Percentiles rank a stretch among this genome's conserved stretches.
phyloP scores from a whole-genome alignment of 805 yeast genomes.

The Zygotorulaspora chibaensis region DNA sequence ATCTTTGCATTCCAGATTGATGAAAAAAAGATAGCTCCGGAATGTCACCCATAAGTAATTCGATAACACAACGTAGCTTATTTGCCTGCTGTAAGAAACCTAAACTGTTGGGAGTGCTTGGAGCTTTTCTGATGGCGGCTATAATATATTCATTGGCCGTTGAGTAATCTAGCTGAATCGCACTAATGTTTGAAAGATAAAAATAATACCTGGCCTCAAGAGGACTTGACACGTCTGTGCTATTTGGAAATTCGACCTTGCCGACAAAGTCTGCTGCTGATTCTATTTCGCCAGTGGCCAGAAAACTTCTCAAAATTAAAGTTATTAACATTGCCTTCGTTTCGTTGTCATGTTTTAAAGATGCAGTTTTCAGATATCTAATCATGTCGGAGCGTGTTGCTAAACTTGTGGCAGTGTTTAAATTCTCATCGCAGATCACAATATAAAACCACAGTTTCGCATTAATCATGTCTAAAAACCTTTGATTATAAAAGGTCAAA shows the following conservation, averaged over 20 bases:
- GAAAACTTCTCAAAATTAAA: slow-evolving; percentile 75
- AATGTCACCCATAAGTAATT: slow-evolving; percentile 92
- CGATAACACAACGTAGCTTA: slow-evolving; percentile 82
- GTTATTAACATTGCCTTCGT: slow-evolving; percentile 85
- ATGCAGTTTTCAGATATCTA: slow-evolving; percentile 75
- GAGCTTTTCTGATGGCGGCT: slow-evolving; percentile 95
- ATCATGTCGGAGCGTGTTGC: slow-evolving; percentile 64
- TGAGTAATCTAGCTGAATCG: slow-evolving; percentile 89
- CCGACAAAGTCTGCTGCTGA: slow-evolving; percentile 87
- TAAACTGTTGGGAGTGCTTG: slow-evolving; percentile 76
- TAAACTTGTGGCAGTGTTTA: slow-evolving; percentile 21
- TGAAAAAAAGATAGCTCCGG: slow-evolving; percentile 84
- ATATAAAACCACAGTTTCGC: slow-evolving; percentile 94
- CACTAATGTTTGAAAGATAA: slow-evolving; percentile 84
- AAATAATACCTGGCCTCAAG: slow-evolving; percentile 88
- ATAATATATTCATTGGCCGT: slow-evolving; percentile 84
- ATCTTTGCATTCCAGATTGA: slow-evolving; percentile 53
- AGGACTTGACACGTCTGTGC: slow-evolving; percentile 71
- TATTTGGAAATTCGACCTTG: slow-evolving; percentile 76
- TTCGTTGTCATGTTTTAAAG: slow-evolving; percentile 88
- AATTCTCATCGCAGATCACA: slow-evolving; percentile 69
- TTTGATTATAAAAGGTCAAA: slow-evolving; percentile 62
- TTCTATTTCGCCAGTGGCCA: slow-evolving; percentile 71
- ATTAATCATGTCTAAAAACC: slow-evolving; percentile 78
- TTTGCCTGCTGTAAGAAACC: slow-evolving; percentile 90